Conservation (phyloP, 163 green algal species). For the Chloromonas sp. region DNA sequence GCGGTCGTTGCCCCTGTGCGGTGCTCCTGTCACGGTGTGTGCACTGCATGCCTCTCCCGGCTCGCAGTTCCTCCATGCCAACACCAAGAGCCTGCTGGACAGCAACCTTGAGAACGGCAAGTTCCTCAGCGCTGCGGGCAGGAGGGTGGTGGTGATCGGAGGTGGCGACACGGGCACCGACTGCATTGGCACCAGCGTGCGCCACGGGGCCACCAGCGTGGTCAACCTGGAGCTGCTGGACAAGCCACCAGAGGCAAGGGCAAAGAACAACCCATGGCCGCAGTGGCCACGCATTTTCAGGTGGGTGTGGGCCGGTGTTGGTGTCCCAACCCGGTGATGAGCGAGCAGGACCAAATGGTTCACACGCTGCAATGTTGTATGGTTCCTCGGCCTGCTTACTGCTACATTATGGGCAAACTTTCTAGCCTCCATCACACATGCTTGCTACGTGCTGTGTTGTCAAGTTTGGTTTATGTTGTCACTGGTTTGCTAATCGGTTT, state of each 20-base stretch:
- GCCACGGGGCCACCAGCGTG: slow-evolving; percentile 79
- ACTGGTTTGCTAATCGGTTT: too few species aligned
- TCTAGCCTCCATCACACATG: too few species aligned
- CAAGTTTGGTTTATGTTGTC: too few species aligned
- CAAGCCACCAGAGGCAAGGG: slow-evolving; percentile 68
- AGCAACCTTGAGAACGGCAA: slow-evolving; percentile 65
- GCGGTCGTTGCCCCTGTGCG: too few species aligned
- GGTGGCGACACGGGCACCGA: slow-evolving; percentile 95
- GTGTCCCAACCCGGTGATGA: background rate
- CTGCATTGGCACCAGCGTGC: slow-evolving; percentile 88
- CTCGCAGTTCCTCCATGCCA: slow-evolving; percentile 72
- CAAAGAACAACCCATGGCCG: slow-evolving; percentile 83
- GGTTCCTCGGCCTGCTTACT: too few species aligned
- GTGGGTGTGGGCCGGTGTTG: background rate
- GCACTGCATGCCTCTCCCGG: too few species aligned
- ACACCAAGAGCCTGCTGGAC: slow-evolving; percentile 89
- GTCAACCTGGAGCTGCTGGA: slow-evolving; percentile 92
- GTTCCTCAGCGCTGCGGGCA: slow-evolving; percentile 77
- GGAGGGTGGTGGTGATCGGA: slow-evolving; percentile 89
- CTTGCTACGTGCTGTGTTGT: background rate
- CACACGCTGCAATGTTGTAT: too few species aligned
- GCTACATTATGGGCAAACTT: too few species aligned
- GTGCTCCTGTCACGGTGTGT: too few species aligned
- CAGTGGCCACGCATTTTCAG: slow-evolving; percentile 80
- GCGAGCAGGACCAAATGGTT: background rate